phyloP scores from a whole-genome alignment of 1,284 basidiomycete genomes.

The Farysia itapuensis region DNA sequence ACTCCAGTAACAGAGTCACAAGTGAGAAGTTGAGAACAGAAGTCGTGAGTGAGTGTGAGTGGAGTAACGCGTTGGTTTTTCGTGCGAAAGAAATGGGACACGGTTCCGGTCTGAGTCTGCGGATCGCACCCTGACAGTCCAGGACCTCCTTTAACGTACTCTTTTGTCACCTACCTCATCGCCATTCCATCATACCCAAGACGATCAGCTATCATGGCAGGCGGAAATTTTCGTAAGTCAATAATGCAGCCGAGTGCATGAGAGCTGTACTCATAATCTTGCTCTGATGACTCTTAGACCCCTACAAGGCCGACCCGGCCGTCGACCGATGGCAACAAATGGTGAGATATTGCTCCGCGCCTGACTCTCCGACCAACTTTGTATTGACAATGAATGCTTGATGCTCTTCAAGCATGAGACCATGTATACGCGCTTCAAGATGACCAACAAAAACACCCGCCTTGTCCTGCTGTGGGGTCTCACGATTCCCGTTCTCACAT shows the following conservation, averaged over 20 bases:
- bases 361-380: background rate
- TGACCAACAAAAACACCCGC: conserved; percentile 43
- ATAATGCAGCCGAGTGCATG: no score
- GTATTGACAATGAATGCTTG: no score
- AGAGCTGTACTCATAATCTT: no score
- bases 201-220: no score
- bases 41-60: no score
- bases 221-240: conserved; percentile 54
- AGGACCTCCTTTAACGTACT: background rate
- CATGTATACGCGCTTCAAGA: conserved; percentile 55
- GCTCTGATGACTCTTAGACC: conserved; percentile 21
- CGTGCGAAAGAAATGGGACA: no score
- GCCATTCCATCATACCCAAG: no score
- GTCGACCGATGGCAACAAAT: conserved; percentile 55
- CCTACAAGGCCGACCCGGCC: conserved; percentile 54
- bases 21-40: no score
- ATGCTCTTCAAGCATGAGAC: conserved; percentile 52
- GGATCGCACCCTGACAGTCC: no score
- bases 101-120: no score
- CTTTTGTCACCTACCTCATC: background rate
- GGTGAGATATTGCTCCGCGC: conserved; percentile 9
- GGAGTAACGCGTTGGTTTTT: no score
- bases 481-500: conserved; percentile 38
- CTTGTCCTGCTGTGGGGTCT: conserved; percentile 41
- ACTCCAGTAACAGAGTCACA: no score